These are phyloP conservation scores for Rhodotorula sp. DNA, from an alignment of 1,284 basidiomycete genomes.

Conservation along the genomic window DNA sequence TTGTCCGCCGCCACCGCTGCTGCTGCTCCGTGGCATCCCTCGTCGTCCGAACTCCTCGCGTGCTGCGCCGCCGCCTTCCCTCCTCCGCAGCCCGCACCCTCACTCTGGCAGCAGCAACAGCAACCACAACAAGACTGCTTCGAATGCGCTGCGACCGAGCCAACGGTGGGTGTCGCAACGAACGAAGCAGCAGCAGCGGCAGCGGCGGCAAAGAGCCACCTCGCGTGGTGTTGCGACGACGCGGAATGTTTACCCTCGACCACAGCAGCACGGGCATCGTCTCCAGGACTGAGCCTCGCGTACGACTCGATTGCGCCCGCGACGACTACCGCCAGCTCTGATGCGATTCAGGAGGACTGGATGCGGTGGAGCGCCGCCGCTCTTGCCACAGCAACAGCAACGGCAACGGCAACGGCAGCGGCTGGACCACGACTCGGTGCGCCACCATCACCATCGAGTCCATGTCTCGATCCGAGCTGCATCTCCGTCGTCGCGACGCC, in stretches of 20 bases:
- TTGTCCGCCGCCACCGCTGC: not conserved
- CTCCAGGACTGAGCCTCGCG: no score
- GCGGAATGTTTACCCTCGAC: constrained; percentile 14
- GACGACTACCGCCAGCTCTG: no score
- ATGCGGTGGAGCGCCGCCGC: constrained; percentile 1
- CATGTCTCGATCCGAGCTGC: constrained; percentile 17
- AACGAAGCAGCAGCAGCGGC: not conserved
- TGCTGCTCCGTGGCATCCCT: not conserved
- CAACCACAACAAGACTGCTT: not conserved
- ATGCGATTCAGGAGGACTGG: not conserved
- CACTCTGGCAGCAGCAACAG: not conserved
- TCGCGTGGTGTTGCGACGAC: constrained; percentile 39
- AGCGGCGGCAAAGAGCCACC: not conserved
- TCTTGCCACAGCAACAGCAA: not conserved
- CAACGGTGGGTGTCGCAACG: not conserved
- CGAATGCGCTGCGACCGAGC: not conserved
- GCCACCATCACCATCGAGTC: not conserved
- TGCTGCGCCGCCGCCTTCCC: not conserved
- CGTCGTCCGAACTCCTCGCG: not conserved
- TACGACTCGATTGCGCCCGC: no score
- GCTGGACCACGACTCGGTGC: not conserved
- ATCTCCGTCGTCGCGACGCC: constrained; percentile 5
- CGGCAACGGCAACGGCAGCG: not conserved
- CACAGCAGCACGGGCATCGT: no score
- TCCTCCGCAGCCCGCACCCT: not conserved